These are phyloP conservation scores for Hortaea werneckii DNA, from an alignment of 2,329 filamentous ascomycete genomes.

Conservation along the genomic window DNA sequence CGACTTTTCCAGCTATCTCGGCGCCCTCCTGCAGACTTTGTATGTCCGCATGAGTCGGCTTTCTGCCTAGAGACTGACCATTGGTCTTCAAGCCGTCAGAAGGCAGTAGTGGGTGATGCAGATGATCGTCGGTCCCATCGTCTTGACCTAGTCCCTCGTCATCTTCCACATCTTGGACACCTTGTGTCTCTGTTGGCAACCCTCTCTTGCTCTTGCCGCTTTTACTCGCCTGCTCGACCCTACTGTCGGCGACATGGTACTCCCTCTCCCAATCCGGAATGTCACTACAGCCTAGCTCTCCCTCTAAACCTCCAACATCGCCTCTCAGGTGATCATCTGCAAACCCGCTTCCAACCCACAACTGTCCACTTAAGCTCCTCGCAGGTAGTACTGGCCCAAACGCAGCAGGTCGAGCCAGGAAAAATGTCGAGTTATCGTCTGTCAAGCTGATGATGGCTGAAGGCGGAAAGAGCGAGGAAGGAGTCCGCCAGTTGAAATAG, in stretches of 20 bases:
- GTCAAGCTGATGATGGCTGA: slow-evolving; percentile 93
- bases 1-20: slow-evolving; percentile 88
- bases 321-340: slow-evolving; percentile 63
- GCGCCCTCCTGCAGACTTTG: slow-evolving; percentile 84
- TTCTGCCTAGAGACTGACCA: slow-evolving; percentile 25
- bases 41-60: slow-evolving; percentile 64
- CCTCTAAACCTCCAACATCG: slow-evolving; percentile 48
- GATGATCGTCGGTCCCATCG: slow-evolving; percentile 78
- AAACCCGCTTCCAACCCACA: slow-evolving; percentile 92
- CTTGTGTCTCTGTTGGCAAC: slow-evolving; percentile 5
- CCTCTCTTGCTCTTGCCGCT: slow-evolving; percentile 12
- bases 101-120: slow-evolving; percentile 50
- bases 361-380: slow-evolving; percentile 71
- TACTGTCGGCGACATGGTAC: slow-evolving; percentile 27
- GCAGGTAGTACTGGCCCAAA: slow-evolving; percentile 74
- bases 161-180: slow-evolving; percentile 11
- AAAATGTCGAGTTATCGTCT: slow-evolving; percentile 96
- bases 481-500: slow-evolving; percentile 41
- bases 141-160: slow-evolving; percentile 31
- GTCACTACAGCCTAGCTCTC: slow-evolving; percentile 91
- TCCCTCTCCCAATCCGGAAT: slow-evolving; percentile 75
- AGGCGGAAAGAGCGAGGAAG: slow-evolving; percentile 84
- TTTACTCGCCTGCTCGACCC: slow-evolving; percentile 24
- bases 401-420: slow-evolving; percentile 82
- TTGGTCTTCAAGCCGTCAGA: slow-evolving; percentile 29